Evolutionary conservation across 257 asterid genomes (phyloP), one percentile per base, ranked within the genome.

Genomic region (Penstemon newberryi): DNA sequence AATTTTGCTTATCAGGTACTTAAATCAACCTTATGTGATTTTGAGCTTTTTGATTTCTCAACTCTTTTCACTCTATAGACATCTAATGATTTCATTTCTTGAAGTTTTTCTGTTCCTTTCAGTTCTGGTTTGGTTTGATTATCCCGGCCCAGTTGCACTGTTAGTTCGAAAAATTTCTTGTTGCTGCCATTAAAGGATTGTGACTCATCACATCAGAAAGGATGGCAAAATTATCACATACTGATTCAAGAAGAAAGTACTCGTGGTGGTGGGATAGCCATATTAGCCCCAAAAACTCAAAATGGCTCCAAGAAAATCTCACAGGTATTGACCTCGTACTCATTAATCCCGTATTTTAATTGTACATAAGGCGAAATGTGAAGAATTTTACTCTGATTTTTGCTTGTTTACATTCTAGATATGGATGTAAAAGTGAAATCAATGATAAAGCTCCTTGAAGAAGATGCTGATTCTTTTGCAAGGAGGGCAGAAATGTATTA

Each of bases 211-310:
- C 41, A 68, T 61, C 45, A 57, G 63, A 53, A 75, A 77, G 61
- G 63, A 92, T 92, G 97, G 87, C 97, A 5, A 74, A 85, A 52
- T 69, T 88, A 52, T 69, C 88, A 9, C 85, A 84, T 8, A 56
- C 80, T 0, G 89, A 87, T 68, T 86, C 99, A 4, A 83, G 90
- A 51, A 81, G 96, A 36, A 87, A 81, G 97, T 93, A 93, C 61
- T 90, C 99, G 11, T 93, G 99, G 99, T 93, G 99, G 99, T 93
- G 97, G 99, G 92, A 90, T 75, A 93, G 99, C 73, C 99, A 93
- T 67, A 87, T 90, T 75, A 93, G 97, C 81, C 96, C 96, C 78
- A 93, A 90, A 68, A 90, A 93, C 69, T 93, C 97, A 15, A 93
- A 87, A 77, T 93, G 97, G 99, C 97, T 93, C 67, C 86, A 87